Percentiles rank a stretch among this genome's conserved stretches.
Conservation (phyloP, 2,329 filamentous ascomycete genomes). For the Colletotrichum ledebouriae region DNA sequence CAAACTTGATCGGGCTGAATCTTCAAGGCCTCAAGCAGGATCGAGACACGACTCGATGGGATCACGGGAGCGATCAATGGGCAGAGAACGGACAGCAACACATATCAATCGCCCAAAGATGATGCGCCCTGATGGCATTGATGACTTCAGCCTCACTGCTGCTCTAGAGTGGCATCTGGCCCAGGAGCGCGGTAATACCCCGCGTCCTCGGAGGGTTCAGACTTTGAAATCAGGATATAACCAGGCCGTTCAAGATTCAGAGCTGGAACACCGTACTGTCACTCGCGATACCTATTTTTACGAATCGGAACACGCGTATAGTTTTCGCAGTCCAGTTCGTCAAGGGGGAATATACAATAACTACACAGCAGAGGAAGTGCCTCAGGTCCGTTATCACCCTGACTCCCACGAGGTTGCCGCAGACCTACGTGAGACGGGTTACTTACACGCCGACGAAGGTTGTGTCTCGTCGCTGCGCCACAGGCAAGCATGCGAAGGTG, state of each 20-base stretch:
- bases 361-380: background rate
- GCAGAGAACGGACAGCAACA: too few species aligned
- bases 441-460: background rate
- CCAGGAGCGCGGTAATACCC: slow-evolving; percentile 27
- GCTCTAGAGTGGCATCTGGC: slow-evolving; percentile 36
- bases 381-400: background rate
- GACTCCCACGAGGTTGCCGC: slow-evolving; percentile 1
- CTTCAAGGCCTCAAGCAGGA: too few species aligned
- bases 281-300: too few species aligned
- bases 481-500: slow-evolving; percentile 51
- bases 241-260: background rate
- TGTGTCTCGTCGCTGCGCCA: slow-evolving; percentile 8
- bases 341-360: too few species aligned
- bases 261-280: background rate
- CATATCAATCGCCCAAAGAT: background rate
- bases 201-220: background rate
- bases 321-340: too few species aligned
- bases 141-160: slow-evolving; percentile 31
- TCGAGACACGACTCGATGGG: background rate
- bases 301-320: too few species aligned
- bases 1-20: too few species aligned
- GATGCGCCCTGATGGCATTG: background rate
- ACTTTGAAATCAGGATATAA: background rate
- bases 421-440: background rate
- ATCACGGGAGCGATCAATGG: background rate